Conservation (phyloP, 805 yeast species). For the Monosporozyma aquatica region DNA sequence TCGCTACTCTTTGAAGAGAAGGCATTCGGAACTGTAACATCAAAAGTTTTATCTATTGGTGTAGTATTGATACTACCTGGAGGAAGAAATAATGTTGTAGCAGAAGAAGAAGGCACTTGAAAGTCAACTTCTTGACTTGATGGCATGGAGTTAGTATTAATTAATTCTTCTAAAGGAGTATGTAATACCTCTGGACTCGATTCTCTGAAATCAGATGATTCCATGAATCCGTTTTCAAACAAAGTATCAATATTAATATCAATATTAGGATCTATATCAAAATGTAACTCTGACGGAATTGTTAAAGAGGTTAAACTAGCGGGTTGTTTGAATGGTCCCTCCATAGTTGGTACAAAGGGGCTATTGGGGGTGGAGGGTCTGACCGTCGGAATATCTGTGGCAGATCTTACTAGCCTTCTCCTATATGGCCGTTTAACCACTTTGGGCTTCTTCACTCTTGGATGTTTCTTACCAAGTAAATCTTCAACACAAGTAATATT, state of each 20-base stretch:
- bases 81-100: neutral
- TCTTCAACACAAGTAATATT: slow-evolving; percentile 1
- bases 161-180: neutral
- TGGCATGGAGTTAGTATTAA: neutral
- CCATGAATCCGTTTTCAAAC: neutral
- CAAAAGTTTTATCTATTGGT: neutral
- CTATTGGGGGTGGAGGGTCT: neutral
- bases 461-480: neutral
- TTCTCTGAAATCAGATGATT: neutral
- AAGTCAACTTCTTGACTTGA: neutral
- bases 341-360: neutral
- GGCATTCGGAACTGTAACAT: neutral
- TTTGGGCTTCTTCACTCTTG: neutral
- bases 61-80: neutral
- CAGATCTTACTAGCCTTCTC: neutral
- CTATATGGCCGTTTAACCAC: neutral
- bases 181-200: neutral
- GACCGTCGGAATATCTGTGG: too few species aligned
- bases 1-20: neutral
- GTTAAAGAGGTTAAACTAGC: neutral
- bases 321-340: neutral
- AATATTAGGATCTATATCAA: neutral
- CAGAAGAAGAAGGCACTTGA: neutral
- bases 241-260: neutral
- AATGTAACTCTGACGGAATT: neutral